These are phyloP conservation scores for Stagonosporopsis vannaccii DNA, from an alignment of 2,329 filamentous ascomycete species.

Conservation along the genomic window DNA sequence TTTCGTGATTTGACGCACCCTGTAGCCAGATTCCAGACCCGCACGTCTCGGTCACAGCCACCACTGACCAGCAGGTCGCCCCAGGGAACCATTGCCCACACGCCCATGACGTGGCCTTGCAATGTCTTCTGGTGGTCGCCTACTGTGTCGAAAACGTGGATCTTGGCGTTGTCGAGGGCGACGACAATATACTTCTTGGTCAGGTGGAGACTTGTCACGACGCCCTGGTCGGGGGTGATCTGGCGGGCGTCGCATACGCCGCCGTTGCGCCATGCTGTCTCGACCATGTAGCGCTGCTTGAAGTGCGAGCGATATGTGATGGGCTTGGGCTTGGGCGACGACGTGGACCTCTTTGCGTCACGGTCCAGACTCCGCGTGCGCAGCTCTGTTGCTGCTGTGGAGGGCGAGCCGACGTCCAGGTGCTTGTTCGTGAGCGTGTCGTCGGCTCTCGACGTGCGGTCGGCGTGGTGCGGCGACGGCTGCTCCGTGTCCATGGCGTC, in stretches of 20 bases:
- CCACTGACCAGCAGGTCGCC: conserved; percentile 94
- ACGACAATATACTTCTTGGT: conserved; percentile 97
- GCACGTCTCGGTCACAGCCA: conserved; percentile 93
- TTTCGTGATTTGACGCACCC: conserved; percentile 66
- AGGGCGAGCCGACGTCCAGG: conserved; percentile 46
- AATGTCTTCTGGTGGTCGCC: conserved; percentile 88
- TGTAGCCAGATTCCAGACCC: conserved; percentile 94
- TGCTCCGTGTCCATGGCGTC: conserved; percentile 40
- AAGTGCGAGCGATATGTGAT: conserved; percentile 95
- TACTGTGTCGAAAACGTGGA: conserved; percentile 95
- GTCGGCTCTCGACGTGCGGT: conserved; percentile 37
- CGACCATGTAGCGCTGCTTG: conserved; percentile 95
- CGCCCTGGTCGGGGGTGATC: conserved; percentile 94
- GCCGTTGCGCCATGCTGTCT: conserved; percentile 94
- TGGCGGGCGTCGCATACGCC: conserved; percentile 84
- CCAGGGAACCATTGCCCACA: conserved; percentile 99
- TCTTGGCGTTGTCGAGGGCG: conserved; percentile 96
- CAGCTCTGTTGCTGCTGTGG: conserved; percentile 56
- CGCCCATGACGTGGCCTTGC: conserved; percentile 97
- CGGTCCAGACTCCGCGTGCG: conserved; percentile 66
- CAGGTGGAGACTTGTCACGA: conserved; percentile 93
- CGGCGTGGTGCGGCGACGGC: conserved; percentile 36
- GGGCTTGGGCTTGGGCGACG: conserved; percentile 64
- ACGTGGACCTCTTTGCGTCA: conserved; percentile 45
- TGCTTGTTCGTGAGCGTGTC: conserved; percentile 37